A percentile compares a stretch with the other conserved stretches of the same genome.
Evolutionary conservation across 441 rosid genomes (phyloP).

Genomic region (Lepidium campestre): DNA sequence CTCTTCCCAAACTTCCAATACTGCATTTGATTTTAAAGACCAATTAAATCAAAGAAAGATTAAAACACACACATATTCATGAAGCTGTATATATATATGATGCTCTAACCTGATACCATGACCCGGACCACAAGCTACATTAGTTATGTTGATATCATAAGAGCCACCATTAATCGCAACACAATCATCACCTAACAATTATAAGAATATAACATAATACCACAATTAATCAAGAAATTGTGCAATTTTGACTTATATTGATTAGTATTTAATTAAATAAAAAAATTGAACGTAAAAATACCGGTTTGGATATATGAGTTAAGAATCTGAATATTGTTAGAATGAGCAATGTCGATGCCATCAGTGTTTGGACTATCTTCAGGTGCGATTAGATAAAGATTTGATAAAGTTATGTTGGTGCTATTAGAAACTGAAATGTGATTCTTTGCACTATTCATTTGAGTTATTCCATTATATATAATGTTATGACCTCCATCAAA

Average conservation of each 20-base stretch:
- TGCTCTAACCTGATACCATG: constrained; percentile 25
- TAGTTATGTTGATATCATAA: constrained; percentile 7
- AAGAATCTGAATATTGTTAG: neutral
- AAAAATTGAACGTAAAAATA: neutral
- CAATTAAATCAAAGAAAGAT: no score
- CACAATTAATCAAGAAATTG: no score
- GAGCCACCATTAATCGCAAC: constrained; percentile 18
- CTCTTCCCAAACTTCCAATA: constrained; percentile 23
- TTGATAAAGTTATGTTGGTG: constrained; percentile 1
- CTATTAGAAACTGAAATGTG: constrained; percentile 4
- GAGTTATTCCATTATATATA: neutral
- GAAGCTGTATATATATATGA: neutral
- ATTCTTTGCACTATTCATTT: constrained; percentile 16
- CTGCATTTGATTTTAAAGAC: neutral
- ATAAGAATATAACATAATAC: neutral
- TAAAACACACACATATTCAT: no score
- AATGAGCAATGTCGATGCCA: constrained; percentile 10
- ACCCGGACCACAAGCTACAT: constrained; percentile 28
- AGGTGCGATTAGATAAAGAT: constrained; percentile 11
- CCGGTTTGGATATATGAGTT: constrained; percentile 20
- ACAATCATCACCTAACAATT: constrained; percentile 23
- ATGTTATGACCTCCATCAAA: neutral
- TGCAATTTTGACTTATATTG: neutral
- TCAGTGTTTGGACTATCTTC: constrained; percentile 24
- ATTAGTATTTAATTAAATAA: neutral